A percentile compares a stretch with the other conserved stretches of the same genome.
These are phyloP conservation scores for Chalciporus piperatus DNA, from an alignment of 768 basidiomycete species.

Conservation along the genomic window DNA sequence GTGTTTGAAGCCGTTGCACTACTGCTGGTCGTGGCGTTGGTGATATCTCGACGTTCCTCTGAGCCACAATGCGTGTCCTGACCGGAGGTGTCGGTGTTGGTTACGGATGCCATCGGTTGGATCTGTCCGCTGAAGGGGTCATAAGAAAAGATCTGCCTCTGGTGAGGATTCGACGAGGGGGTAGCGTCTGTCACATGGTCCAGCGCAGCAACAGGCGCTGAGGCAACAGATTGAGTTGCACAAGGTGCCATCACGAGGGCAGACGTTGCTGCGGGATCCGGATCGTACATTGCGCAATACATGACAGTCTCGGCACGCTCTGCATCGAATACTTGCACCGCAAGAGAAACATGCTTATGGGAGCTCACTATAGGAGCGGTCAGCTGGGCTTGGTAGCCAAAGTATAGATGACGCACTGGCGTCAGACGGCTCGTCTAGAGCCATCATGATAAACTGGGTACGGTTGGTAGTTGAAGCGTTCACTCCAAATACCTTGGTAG, in stretches of 20 bases:
- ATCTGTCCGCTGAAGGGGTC: slow-evolving; percentile 46
- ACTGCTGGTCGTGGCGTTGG: slow-evolving; percentile 5
- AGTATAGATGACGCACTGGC: slow-evolving; percentile 11
- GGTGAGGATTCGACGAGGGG: slow-evolving; percentile 23
- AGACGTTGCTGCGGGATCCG: slow-evolving; percentile 44
- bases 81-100: slow-evolving; percentile 14
- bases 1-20: slow-evolving; percentile 15
- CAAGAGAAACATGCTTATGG: slow-evolving; percentile 40
- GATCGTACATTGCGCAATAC: slow-evolving; percentile 64
- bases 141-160: slow-evolving; percentile 62
- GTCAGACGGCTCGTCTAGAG: slow-evolving; percentile 5
- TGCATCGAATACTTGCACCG: slow-evolving; percentile 43
- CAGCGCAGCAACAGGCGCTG: not conserved
- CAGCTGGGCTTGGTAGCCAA: not conserved
- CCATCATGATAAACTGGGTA: slow-evolving; percentile 44
- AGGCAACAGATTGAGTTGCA: slow-evolving; percentile 1
- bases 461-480: slow-evolving; percentile 48
- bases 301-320: slow-evolving; percentile 32
- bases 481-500: slow-evolving; percentile 37
- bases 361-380: slow-evolving; percentile 10
- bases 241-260: slow-evolving; percentile 53
- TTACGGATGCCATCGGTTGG: slow-evolving; percentile 48
- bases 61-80: not conserved
- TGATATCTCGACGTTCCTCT: slow-evolving; percentile 5
- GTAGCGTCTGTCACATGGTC: slow-evolving; percentile 5